Percentiles rank a stretch among this genome's conserved stretches.
Evolutionary conservation across 1,139 yeast species (phyloP).

Genomic region (Taphrina communis): DNA sequence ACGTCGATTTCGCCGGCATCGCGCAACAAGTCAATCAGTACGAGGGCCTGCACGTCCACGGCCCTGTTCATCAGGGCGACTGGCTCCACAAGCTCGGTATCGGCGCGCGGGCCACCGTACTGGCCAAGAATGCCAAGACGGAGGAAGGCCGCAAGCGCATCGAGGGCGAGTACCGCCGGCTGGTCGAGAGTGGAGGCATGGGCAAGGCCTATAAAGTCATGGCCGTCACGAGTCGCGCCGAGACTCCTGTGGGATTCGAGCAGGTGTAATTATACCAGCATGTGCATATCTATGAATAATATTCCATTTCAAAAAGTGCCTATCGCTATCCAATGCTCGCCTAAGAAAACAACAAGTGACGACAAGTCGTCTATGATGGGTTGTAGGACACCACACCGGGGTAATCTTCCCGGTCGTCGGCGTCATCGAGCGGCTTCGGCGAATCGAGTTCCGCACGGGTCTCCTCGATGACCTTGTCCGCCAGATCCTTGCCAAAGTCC

Average conservation of each 20-base stretch:
- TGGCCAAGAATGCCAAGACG: constrained; percentile 50
- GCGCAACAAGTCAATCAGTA: constrained; percentile 52
- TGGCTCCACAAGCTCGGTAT: constrained; percentile 80
- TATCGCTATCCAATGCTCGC: constrained; percentile 56
- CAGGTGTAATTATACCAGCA: constrained; percentile 48
- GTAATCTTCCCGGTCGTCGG: constrained; percentile 15
- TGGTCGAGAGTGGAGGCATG: constrained; percentile 73
- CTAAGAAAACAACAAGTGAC: too few relatives aligned
- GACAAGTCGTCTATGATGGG: background rate
- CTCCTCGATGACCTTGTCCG: constrained; percentile 14
- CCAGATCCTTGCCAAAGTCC: constrained; percentile 19
- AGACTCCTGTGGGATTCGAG: constrained; percentile 62
- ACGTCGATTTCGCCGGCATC: constrained; percentile 76
- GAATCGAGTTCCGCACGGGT: background rate
- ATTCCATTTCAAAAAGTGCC: constrained; percentile 49
- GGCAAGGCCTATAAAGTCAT: constrained; percentile 78
- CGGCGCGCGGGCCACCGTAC: constrained; percentile 64
- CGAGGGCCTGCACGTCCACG: constrained; percentile 55
- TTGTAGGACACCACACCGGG: constrained; percentile 15
- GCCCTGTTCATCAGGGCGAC: constrained; percentile 78
- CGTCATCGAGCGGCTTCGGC: constrained; percentile 18
- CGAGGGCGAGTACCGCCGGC: constrained; percentile 64
- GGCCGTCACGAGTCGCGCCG: constrained; percentile 62
- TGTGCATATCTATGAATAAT: background rate
- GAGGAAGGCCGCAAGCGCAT: constrained; percentile 55